Evolutionary conservation across 257 asterid species (phyloP), one percentile per base, ranked within the genome.

Genomic region (Paraleonurus japonicus): DNA sequence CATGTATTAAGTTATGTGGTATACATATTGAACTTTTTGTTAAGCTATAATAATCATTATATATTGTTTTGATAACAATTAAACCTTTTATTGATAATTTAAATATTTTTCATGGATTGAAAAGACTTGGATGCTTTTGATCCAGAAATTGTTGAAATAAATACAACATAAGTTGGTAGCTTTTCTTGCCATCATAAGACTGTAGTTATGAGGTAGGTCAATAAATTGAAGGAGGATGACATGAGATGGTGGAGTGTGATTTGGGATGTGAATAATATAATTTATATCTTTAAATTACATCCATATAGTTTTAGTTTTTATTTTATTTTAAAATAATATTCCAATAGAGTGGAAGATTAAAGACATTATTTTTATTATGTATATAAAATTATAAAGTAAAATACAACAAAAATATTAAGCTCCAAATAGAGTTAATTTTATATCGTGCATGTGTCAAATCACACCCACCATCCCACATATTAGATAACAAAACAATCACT

Each of bases 81-180:
- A 15, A 43, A 43, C 6, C 15, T 13, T 43, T 13, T 43, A 13
- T 43, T 43, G 51, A 43, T 43, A 3, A 12, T 13, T 43, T 43
- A n/a, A n/a, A 12, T 12, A 1, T 2, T 41, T 43, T 43, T 43
- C 50, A 13, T 43, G 13, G 6, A 41, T 41, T 6, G 16, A 12
- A 26, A 39, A 41, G 20, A 10, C 2, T 47, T 5, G 51, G 48
- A 26, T 33, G 17, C 10, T 7, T 12, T 4, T 11, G 16, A 28
- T 48, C 6, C 5, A 19, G 7, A 27, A 0, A 23, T 55, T 35
- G 16, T 22, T 69, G 41, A 70, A 70, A 24, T 57, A 57, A 41
- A 70, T 57, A 39, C 75, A 69, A 51, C 30, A 51, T 12, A 54
- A 54, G 55, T 32, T 58, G 17, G 58, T 57, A 57, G 27, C 20